These are phyloP conservation scores for Botrytis paeoniae DNA, from an alignment of 2,329 filamentous ascomycete genomes.

Conservation along the genomic window DNA sequence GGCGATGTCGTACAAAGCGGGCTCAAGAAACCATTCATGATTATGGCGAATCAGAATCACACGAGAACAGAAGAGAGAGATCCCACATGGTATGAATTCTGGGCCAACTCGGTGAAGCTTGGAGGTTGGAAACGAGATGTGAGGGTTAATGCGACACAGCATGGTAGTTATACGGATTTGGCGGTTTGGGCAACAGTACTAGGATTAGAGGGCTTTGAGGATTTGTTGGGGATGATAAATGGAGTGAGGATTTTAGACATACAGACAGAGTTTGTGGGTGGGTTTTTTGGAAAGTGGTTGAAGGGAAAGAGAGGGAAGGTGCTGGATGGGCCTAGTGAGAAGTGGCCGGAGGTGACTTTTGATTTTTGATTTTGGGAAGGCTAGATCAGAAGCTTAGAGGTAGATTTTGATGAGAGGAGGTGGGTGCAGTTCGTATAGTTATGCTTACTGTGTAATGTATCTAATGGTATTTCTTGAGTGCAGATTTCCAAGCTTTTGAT, in stretches of 20 bases:
- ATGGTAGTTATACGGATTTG: conserved; percentile 38
- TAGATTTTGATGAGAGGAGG: background rate
- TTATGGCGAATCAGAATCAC: conserved; percentile 34
- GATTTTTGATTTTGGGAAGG: background rate
- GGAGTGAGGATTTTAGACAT: conserved; percentile 29
- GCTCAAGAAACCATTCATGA: conserved; percentile 36
- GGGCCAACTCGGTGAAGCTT: conserved; percentile 20
- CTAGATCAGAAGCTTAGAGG: background rate
- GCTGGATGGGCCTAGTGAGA: conserved; percentile 21
- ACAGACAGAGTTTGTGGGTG: conserved; percentile 28
- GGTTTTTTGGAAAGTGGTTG: conserved; percentile 30
- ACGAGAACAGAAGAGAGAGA: conserved; percentile 30
- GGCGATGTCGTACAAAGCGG: conserved; percentile 32
- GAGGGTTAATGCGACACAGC: conserved; percentile 33
- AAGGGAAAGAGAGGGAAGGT: conserved; percentile 19
- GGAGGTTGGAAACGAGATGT: conserved; percentile 38
- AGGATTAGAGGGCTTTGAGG: conserved; percentile 1
- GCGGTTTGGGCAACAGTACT: conserved; percentile 1
- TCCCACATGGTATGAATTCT: conserved; percentile 35
- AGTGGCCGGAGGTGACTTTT: conserved; percentile 30
- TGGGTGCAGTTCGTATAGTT: background rate
- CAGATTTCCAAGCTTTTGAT: background rate
- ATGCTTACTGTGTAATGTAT: background rate
- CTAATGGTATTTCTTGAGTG: background rate
- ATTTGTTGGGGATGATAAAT: conserved; percentile 26